Conservation (phyloP, 331 rosid species). For the Erythrophleum ivorense region DNA sequence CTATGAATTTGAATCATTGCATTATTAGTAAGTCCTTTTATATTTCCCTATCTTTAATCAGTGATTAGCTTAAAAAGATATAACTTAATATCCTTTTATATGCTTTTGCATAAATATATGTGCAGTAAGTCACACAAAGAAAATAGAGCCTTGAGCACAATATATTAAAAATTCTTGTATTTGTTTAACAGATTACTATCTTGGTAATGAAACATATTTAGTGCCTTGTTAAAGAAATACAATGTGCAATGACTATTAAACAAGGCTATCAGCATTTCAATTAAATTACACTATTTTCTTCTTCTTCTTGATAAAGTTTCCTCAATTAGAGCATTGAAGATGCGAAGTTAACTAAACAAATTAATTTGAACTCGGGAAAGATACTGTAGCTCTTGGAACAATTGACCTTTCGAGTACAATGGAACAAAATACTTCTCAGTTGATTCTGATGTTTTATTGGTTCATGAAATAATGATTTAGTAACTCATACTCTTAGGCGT, state of each 20-base stretch:
- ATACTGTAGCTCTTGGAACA: neutral
- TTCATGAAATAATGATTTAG: neutral
- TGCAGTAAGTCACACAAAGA: neutral
- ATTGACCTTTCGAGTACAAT: neutral
- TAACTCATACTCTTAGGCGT: slow-evolving; percentile 48
- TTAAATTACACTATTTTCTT: neutral
- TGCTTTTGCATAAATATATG: neutral
- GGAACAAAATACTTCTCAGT: neutral
- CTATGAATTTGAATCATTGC: neutral
- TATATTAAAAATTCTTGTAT: neutral
- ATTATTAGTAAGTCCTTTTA: neutral
- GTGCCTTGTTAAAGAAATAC: too few relatives aligned
- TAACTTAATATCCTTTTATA: neutral
- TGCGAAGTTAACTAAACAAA: neutral
- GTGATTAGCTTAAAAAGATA: neutral
- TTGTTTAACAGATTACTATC: too few relatives aligned
- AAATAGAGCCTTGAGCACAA: neutral
- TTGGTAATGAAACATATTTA: too few relatives aligned
- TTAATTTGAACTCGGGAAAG: neutral
- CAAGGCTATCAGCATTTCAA: neutral
- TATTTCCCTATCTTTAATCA: neutral
- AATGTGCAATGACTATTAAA: too few relatives aligned
- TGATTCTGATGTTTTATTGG: neutral
- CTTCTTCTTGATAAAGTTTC: neutral
- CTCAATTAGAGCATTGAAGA: neutral